Percentiles rank a stretch among this genome's conserved stretches.
These are phyloP conservation scores for Penicillium sumatraense DNA, from an alignment of 2,329 filamentous ascomycete genomes.

Conservation along the genomic window DNA sequence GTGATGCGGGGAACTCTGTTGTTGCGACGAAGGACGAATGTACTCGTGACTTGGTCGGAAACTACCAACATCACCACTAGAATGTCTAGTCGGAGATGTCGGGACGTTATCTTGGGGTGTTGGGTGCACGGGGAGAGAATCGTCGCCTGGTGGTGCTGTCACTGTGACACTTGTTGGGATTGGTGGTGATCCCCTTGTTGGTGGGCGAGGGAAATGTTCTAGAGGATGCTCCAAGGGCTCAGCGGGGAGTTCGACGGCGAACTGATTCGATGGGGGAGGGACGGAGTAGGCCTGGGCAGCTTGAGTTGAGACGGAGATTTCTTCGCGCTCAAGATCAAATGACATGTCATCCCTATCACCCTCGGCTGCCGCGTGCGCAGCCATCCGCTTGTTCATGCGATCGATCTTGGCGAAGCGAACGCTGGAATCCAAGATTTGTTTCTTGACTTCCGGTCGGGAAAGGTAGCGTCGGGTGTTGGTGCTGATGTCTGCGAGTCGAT, in stretches of 20 bases:
- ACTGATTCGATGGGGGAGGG: slow-evolving; percentile 49
- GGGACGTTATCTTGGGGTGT: slow-evolving; percentile 32
- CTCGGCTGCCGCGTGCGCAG: slow-evolving; percentile 50
- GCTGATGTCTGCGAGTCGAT: slow-evolving; percentile 90
- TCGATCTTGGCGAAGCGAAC: slow-evolving; percentile 83
- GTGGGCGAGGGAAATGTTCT: slow-evolving; percentile 37
- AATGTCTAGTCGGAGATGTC: slow-evolving; percentile 31
- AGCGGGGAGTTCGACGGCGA: slow-evolving; percentile 64
- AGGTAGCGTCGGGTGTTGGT: slow-evolving; percentile 88
- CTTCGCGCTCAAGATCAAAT: slow-evolving; percentile 36
- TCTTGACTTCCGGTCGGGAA: slow-evolving; percentile 71
- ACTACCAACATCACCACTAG: slow-evolving; percentile 31
- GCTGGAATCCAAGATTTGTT: slow-evolving; percentile 75
- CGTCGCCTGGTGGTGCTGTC: slow-evolving; percentile 34
- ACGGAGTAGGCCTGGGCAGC: slow-evolving; percentile 29
- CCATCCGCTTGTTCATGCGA: slow-evolving; percentile 72
- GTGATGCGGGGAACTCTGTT: slow-evolving; percentile 37
- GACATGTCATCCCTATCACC: slow-evolving; percentile 32
- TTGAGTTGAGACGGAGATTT: slow-evolving; percentile 25
- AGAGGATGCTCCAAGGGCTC: slow-evolving; percentile 48
- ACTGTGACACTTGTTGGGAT: slow-evolving; percentile 24
- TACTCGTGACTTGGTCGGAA: slow-evolving; percentile 46
- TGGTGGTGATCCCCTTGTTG: slow-evolving; percentile 20
- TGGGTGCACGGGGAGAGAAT: slow-evolving; percentile 34
- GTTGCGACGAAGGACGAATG: slow-evolving; percentile 34